Conservation (phyloP, 768 basidiomycete genomes). For the button mushroom (Agaricus bisporus) region DNA sequence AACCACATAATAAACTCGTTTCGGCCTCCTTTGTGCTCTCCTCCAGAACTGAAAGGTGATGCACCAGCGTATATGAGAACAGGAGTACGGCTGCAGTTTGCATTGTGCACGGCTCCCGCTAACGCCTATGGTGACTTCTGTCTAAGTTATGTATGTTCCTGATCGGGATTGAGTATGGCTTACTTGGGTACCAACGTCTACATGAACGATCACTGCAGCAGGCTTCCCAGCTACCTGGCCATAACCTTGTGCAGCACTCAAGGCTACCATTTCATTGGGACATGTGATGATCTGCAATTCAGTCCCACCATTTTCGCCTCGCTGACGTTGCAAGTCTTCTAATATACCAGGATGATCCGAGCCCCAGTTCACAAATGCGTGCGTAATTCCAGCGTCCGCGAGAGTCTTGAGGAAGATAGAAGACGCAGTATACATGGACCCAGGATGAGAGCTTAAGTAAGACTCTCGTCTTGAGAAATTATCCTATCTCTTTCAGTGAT, state of each 20-base stretch:
- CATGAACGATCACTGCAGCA: constrained; percentile 70
- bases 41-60: constrained; percentile 49
- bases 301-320: constrained; percentile 27
- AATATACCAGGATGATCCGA: constrained; percentile 70
- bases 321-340: constrained; percentile 60
- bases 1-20: constrained; percentile 76
- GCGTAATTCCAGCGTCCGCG: constrained; percentile 51
- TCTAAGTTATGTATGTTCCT: not conserved
- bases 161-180: not conserved
- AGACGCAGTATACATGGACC: constrained; percentile 47
- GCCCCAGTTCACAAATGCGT: constrained; percentile 73
- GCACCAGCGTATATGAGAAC: constrained; percentile 71
- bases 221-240: constrained; percentile 60
- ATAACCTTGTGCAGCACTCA: constrained; percentile 69
- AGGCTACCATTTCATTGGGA: constrained; percentile 73
- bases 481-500: not conserved
- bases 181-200: constrained; percentile 66
- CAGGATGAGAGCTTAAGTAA: not conserved
- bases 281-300: constrained; percentile 54
- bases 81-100: constrained; percentile 52
- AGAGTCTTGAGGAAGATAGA: constrained; percentile 56
- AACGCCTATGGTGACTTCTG: constrained; percentile 38
- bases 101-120: constrained; percentile 70
- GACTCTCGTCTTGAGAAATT: not conserved
- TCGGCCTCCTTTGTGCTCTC: constrained; percentile 54